phyloP scores from a whole-genome alignment of 1,284 basidiomycete species.

The Grifola frondosa region DNA sequence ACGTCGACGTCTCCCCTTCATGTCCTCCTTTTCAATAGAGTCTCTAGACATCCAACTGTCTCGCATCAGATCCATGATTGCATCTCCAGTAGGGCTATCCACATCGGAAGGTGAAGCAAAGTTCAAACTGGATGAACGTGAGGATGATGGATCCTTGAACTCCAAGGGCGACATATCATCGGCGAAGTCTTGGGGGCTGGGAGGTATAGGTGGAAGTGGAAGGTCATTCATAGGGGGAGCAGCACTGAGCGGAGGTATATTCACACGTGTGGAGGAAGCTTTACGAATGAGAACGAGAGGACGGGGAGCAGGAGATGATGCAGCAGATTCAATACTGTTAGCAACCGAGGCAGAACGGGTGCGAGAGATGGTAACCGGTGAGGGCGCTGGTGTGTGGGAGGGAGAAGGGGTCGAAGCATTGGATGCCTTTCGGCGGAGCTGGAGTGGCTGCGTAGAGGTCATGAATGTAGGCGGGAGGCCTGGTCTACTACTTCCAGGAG shows the following conservation, averaged over 20 bases:
- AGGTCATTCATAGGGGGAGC: constrained; percentile 26
- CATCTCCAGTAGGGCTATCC: constrained; percentile 15
- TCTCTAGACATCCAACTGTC: not conserved
- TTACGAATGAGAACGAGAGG: constrained; percentile 30
- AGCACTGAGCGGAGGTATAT: constrained; percentile 22
- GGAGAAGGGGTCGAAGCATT: constrained; percentile 21
- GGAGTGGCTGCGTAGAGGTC: constrained; percentile 11
- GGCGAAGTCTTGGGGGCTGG: constrained; percentile 15
- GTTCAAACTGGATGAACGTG: constrained; percentile 36
- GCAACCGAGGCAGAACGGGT: constrained; percentile 24
- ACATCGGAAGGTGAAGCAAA: constrained; percentile 25
- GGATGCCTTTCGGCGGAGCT: constrained; percentile 24
- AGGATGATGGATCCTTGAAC: constrained; percentile 43
- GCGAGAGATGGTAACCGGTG: constrained; percentile 26
- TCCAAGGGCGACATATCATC: constrained; percentile 22
- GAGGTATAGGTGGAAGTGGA: constrained; percentile 27
- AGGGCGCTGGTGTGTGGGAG: constrained; percentile 18
- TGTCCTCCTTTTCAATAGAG: no score
- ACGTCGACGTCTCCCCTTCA: constrained; percentile 11
- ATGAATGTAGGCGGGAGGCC: constrained; percentile 4
- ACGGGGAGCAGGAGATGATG: constrained; percentile 16
- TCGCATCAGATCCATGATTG: constrained; percentile 21
- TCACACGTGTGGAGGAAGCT: constrained; percentile 25
- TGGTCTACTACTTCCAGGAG: constrained; percentile 5
- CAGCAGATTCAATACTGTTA: constrained; percentile 17